Base-by-base conservation (phyloP, 306 rosid species). In the Cucurbita ficifolia region DNA sequence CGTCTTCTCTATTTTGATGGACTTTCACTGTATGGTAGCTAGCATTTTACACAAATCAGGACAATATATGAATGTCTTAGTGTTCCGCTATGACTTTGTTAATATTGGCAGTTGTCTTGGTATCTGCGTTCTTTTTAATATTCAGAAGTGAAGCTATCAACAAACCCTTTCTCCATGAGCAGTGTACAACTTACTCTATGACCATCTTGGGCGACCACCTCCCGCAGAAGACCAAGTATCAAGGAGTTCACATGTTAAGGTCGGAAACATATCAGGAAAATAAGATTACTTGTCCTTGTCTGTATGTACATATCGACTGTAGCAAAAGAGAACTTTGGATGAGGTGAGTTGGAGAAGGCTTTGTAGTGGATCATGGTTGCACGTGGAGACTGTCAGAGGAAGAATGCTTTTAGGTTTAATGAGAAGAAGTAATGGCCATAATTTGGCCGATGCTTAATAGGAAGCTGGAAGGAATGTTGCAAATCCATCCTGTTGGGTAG, bases 341-440 rank as follows among this genome's bases (percentile, higher is more conserved):
- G 51, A 63, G 51, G 70, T 18, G 50, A 18, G 51, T 48, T 40
- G 10, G 51, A 63, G 35, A 63, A 10, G n/a, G 70, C 33, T 63
- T 9, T 40, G 51, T 61, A 2, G 19, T 40, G n/a, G 70, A 59
- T 40, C 24, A 10, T 63, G 9, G 70, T 40, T 39, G 70, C 70
- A 63, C 70, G 33, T 39, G 70, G 70, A 63, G 70, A 40, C 70
- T 40, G 70, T 63, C 48, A 40, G 51, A 63, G 50, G 50, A 63
- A 63, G 51, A 40, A n/a, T 39, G 49, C 22, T 63, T 63, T 63
- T 62, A 17, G 48, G 16, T 4, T 38, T 39, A 29, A 29, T 29
- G 33, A 14, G 17, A 17, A 59, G 16, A 33, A 10, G 5, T 19
- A 19, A 54, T 19, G 59, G 29, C 4, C 5, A 57, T 60, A 6